Conservation (phyloP, 495 filamentous ascomycete genomes). For the Daldinia loculata region DNA sequence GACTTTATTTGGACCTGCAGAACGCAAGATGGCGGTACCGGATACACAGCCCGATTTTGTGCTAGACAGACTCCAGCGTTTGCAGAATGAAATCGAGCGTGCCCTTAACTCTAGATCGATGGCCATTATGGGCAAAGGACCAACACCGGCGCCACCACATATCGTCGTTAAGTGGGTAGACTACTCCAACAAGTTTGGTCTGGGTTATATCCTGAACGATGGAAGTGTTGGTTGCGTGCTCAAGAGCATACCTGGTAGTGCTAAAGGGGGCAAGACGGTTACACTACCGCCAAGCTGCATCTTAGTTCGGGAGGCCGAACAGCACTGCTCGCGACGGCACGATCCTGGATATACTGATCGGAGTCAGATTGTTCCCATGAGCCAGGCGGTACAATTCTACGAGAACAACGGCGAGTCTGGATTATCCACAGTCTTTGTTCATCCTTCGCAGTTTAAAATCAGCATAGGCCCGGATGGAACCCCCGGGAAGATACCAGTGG, state of each 20-base stretch:
- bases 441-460: constrained; percentile 67
- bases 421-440: constrained; percentile 68
- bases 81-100: constrained; percentile 64
- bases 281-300: constrained; percentile 70
- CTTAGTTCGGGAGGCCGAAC: constrained; percentile 72
- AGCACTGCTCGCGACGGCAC: constrained; percentile 64
- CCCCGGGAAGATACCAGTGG: constrained; percentile 59
- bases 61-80: constrained; percentile 55
- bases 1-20: constrained; percentile 60
- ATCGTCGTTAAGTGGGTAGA: constrained; percentile 94
- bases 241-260: constrained; percentile 60
- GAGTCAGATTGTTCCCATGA: constrained; percentile 71
- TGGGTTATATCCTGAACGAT: constrained; percentile 86
- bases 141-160: constrained; percentile 54
- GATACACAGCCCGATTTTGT: constrained; percentile 62
- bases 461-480: constrained; percentile 60
- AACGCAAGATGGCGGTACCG: constrained; percentile 58
- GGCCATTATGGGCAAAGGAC: constrained; percentile 55
- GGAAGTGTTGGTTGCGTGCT: constrained; percentile 85
- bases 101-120: constrained; percentile 64
- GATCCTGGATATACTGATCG: constrained; percentile 65
- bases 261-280: constrained; percentile 56
- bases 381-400: constrained; percentile 76
- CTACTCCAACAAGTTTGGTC: constrained; percentile 88
- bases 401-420: constrained; percentile 75